Percentiles rank a stretch among this genome's conserved stretches.
phyloP scores from a whole-genome alignment of 2,329 filamentous ascomycete species.

The Madurella fahalii region DNA sequence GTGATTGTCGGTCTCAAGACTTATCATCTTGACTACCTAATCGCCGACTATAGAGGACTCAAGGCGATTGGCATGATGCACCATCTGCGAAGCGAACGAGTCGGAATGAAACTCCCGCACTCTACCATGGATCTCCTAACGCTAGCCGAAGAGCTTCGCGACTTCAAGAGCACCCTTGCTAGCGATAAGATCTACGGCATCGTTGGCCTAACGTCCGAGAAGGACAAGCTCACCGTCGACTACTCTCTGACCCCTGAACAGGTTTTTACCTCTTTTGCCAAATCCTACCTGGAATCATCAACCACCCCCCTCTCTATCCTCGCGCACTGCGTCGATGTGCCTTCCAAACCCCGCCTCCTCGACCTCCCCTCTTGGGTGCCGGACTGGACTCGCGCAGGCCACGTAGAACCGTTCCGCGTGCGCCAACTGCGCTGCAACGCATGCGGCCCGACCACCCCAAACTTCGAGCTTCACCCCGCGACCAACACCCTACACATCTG shows the following conservation, averaged over 20 bases:
- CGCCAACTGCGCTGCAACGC: not conserved
- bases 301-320: not conserved
- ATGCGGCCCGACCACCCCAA: not conserved
- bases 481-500: not conserved
- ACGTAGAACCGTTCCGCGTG: not conserved
- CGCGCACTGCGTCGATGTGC: not conserved
- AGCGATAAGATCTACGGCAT: conserved; percentile 5
- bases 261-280: not conserved
- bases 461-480: not conserved
- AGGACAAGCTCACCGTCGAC: not conserved
- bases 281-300: not conserved
- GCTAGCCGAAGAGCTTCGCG: not conserved
- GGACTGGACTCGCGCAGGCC: not conserved
- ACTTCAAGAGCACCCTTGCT: conserved; percentile 2
- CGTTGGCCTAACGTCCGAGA: not conserved
- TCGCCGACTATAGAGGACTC: not conserved
- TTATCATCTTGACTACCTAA: not conserved
- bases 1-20: not conserved
- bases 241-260: not conserved
- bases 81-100: not conserved
- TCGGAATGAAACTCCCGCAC: not conserved
- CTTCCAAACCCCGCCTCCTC: not conserved
- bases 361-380: conserved; percentile 1
- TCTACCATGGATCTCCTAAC: not conserved
- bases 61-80: conserved; percentile 1